Evolutionary conservation across 2,329 filamentous ascomycete species (phyloP), one percentile per base, ranked within the genome.

Genomic region (Arthroderma uncinatum): DNA sequence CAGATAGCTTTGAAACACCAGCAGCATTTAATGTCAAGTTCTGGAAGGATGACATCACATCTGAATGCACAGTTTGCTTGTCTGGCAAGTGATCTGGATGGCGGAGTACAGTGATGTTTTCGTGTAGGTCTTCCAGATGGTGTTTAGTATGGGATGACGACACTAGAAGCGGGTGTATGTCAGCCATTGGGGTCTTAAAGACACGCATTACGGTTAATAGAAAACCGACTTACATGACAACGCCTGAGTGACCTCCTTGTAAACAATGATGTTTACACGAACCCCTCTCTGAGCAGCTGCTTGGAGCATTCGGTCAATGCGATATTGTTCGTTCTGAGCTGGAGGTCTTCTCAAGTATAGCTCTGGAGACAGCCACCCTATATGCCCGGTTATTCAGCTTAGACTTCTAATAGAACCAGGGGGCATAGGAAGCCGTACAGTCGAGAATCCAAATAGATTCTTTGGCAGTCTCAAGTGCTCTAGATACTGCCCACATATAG

Each of bases 381-480:
- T 7, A 55, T 71, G 95, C 16, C 39, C 40, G n/a, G 6, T 28
- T 21, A 8, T 7, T 53, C 16, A 53, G 34, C n/a, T 21, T 4
- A 53, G 25, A 37, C n/a, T 93, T 88, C 16, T 93, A 87, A 71
- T 86, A 91, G 56, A 23, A 21, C 36, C 12, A 34, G 44, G 25
- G 25, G 12, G 30, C 12, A 25, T 25, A 37, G 23, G 25, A 21
- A n/a, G 30, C 58, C 60, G 88, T 89, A 95, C 62, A 98, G 67
- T 97, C 93, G 59, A 80, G 86, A 63, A 98, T 94, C 71, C 97
- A 98, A 64, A 98, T 96, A 48, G 86, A 86, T 73, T 97, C 92
- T 66, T 87, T 87, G 37, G 93, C 93, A 59, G 84, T 79, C 62
- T 97, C 91, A n/a, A 97, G 78, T 0, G 91, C 92, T 34, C 85